phyloP scores from a whole-genome alignment of 805 yeast species.

The Priceomyces carsonii region DNA sequence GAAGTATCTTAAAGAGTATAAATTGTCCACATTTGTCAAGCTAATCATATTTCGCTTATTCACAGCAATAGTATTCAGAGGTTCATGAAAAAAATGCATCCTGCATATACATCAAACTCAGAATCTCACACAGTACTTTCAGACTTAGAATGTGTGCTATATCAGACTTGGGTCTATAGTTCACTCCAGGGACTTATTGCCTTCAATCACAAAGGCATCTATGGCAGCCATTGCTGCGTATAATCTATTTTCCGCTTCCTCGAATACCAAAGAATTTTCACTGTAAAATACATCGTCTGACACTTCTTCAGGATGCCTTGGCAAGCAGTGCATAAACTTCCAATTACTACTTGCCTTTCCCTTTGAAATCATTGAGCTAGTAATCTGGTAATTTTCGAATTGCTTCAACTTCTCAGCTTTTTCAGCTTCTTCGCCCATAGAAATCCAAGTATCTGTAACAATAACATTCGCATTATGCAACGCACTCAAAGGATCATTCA shows the following conservation, averaged over 20 bases:
- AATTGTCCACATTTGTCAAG: no score
- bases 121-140: no score
- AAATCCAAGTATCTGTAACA: slow-evolving; percentile 96
- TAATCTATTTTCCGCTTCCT: slow-evolving; percentile 93
- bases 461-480: slow-evolving; percentile 73
- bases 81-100: no score
- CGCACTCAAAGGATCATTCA: slow-evolving; percentile 76
- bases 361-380: slow-evolving; percentile 55
- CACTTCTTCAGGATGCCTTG: slow-evolving; percentile 94
- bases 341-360: slow-evolving; percentile 65
- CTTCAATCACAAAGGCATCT: slow-evolving; percentile 86
- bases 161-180: no score
- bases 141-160: no score
- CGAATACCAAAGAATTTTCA: slow-evolving; percentile 77
- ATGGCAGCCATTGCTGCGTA: slow-evolving; percentile 95
- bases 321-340: slow-evolving; percentile 97
- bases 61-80: no score
- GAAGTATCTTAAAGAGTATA: no score
- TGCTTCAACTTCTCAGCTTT: slow-evolving; percentile 69
- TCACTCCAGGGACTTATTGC: no score
- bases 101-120: no score
- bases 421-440: slow-evolving; percentile 96
- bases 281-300: slow-evolving; percentile 90
- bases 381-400: slow-evolving; percentile 86
- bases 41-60: no score